These are phyloP conservation scores for Xylariaceae sp. DNA, from an alignment of 2,329 filamentous ascomycete species.

Conservation along the genomic window DNA sequence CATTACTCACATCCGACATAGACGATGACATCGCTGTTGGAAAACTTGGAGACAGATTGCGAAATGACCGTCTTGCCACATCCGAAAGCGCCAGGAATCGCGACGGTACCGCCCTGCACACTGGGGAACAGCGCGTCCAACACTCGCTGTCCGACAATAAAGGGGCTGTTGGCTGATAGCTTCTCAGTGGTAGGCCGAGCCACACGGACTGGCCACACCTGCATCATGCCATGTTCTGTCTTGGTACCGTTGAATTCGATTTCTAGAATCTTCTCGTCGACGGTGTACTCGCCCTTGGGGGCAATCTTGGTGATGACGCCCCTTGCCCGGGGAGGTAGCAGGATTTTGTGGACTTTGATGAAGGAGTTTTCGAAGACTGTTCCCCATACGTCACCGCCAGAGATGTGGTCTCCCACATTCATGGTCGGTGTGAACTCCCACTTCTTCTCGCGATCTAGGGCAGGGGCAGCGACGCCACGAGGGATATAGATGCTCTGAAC, in stretches of 20 bases:
- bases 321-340: constrained; percentile 82
- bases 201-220: constrained; percentile 95
- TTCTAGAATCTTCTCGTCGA: constrained; percentile 89
- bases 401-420: constrained; percentile 96
- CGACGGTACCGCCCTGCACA: constrained; percentile 95
- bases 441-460: constrained; percentile 85
- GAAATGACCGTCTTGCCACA: constrained; percentile 99
- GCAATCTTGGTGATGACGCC: constrained; percentile 91
- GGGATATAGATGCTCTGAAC: constrained; percentile 95
- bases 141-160: constrained; percentile 95
- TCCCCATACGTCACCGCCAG: constrained; percentile 94
- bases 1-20: constrained; percentile 70
- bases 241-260: constrained; percentile 97
- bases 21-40: constrained; percentile 97
- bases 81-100: constrained; percentile 96
- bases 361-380: constrained; percentile 95
- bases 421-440: constrained; percentile 91
- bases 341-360: constrained; percentile 86
- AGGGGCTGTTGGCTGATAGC: constrained; percentile 80
- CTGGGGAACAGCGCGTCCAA: constrained; percentile 93
- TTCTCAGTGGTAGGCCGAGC: constrained; percentile 90
- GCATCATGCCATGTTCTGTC: constrained; percentile 96
- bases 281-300: constrained; percentile 85
- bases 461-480: constrained; percentile 81
- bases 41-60: constrained; percentile 98